Percentiles rank a stretch among this genome's conserved stretches.
phyloP scores from a whole-genome alignment of 1,284 basidiomycete genomes.

The Cystobasidium pallidum region DNA sequence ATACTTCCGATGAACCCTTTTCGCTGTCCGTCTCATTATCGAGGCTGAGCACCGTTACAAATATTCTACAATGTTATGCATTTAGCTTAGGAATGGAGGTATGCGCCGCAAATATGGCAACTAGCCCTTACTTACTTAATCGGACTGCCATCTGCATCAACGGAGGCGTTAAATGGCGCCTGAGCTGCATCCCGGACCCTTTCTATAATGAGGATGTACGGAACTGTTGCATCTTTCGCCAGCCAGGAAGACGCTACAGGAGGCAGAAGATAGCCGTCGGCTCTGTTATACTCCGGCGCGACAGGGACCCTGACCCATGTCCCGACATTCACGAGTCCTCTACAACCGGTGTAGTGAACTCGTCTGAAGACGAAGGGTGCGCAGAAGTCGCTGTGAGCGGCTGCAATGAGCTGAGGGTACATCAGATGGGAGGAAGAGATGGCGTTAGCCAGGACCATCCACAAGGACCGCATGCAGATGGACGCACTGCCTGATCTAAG shows the following conservation, averaged over 20 bases:
- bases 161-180: slow-evolving; percentile 3
- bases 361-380: slow-evolving; percentile 12
- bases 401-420: background rate
- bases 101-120: too few species aligned
- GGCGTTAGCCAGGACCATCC: background rate
- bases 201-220: slow-evolving; percentile 22
- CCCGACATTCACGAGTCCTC: background rate
- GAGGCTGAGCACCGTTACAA: slow-evolving; percentile 16
- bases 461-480: background rate
- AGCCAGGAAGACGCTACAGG: background rate
- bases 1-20: background rate
- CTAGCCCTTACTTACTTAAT: slow-evolving; percentile 25
- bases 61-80: background rate
- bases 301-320: background rate
- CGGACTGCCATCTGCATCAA: background rate
- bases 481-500: slow-evolving; percentile 13
- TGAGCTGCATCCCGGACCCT: background rate
- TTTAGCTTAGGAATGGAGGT: background rate
- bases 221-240: slow-evolving; percentile 3
- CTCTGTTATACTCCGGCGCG: background rate
- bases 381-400: background rate
- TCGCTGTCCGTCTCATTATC: background rate
- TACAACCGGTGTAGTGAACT: background rate
- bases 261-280: slow-evolving; percentile 13
- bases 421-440: background rate